A percentile compares a stretch with the other conserved stretches of the same genome.
phyloP scores from a whole-genome alignment of 208 protist species.

The Crithidia bombi region DNA sequence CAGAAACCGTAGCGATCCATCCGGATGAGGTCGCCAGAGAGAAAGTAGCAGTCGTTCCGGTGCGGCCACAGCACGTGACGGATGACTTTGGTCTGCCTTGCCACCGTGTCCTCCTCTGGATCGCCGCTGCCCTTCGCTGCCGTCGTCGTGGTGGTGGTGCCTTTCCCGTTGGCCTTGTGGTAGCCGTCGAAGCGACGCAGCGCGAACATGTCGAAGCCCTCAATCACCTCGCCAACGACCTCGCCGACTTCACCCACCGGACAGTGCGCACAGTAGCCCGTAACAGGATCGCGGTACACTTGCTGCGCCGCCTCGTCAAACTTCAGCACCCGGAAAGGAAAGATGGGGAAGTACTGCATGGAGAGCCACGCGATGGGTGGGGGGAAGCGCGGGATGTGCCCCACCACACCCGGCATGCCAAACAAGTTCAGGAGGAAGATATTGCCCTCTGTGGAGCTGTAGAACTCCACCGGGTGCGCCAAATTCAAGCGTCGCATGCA shows the following conservation, averaged over 20 bases:
- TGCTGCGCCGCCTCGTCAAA: conserved; percentile 55
- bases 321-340: conserved; percentile 50
- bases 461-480: conserved; percentile 78
- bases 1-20: conserved; percentile 65
- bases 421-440: conserved; percentile 70
- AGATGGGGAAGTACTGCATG: conserved; percentile 46
- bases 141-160: not conserved
- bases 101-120: conserved; percentile 19
- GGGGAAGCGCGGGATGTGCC: conserved; percentile 61
- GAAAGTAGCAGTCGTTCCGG: conserved; percentile 64
- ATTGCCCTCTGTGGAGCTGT: conserved; percentile 89
- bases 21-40: conserved; percentile 67
- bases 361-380: conserved; percentile 34
- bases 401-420: conserved; percentile 54
- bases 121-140: not conserved
- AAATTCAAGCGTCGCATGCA: conserved; percentile 61
- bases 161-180: conserved; percentile 31
- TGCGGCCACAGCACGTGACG: conserved; percentile 56
- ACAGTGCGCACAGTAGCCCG: conserved; percentile 40
- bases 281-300: conserved; percentile 51
- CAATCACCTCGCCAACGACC: conserved; percentile 55
- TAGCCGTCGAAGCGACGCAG: conserved; percentile 79
- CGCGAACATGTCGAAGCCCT: conserved; percentile 65
- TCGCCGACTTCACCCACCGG: conserved; percentile 53
- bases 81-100: conserved; percentile 50